These are phyloP conservation scores for Amaranthus cruentus DNA, from an alignment of 148 eudicot genomes.

Conservation along the genomic window DNA sequence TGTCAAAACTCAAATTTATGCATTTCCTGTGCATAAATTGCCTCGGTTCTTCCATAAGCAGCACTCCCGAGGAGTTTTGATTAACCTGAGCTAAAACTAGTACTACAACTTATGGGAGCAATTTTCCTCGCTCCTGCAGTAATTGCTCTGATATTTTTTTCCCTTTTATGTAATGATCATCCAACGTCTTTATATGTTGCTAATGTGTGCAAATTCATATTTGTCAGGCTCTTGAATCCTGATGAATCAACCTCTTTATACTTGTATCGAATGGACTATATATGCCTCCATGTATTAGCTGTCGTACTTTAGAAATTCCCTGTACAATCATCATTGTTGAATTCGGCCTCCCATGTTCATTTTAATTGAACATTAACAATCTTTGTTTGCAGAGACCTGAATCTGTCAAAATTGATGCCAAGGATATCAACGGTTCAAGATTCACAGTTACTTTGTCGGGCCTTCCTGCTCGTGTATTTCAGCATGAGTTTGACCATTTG, in stretches of 20 bases:
- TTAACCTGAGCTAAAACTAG: background rate
- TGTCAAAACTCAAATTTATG: no score
- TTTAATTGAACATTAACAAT: slow-evolving; percentile 10
- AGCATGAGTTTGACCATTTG: slow-evolving; percentile 97
- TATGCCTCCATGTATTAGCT: background rate
- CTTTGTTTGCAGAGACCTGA: slow-evolving; percentile 77
- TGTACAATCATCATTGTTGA: slow-evolving; percentile 1
- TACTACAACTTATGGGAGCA: no score
- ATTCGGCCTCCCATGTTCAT: slow-evolving; percentile 1
- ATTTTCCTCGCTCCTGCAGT: no score
- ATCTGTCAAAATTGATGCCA: slow-evolving; percentile 79
- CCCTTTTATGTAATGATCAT: no score
- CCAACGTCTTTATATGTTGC: no score
- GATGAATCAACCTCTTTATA: background rate
- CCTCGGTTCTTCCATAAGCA: no score
- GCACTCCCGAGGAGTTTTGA: no score
- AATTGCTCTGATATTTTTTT: no score
- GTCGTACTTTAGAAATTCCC: background rate
- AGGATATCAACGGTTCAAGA: slow-evolving; percentile 70
- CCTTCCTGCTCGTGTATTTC: slow-evolving; percentile 89
- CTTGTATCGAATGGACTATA: background rate
- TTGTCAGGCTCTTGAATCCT: background rate
- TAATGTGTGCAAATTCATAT: no score
- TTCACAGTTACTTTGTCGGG: slow-evolving; percentile 58
- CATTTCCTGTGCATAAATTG: no score